These are phyloP conservation scores for Geotrichum klebahnii DNA, from an alignment of 1,139 yeast species.

Conservation along the genomic window DNA sequence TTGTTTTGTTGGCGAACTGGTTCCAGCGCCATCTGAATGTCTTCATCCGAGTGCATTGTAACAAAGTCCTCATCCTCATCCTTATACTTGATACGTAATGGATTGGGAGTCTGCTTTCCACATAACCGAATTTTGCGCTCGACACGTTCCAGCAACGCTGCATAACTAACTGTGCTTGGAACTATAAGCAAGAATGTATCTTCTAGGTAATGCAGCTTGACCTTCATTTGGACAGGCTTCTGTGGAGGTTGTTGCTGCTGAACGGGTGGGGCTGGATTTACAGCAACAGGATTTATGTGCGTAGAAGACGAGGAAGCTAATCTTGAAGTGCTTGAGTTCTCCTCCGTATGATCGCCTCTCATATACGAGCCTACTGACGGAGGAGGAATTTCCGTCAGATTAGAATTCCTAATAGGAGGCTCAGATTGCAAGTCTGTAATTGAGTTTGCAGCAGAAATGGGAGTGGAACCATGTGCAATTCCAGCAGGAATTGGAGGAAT, in stretches of 20 bases:
- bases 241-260: background rate
- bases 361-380: conserved; percentile 9
- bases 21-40: conserved; percentile 47
- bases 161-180: conserved; percentile 45
- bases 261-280: background rate
- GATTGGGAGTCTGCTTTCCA: conserved; percentile 40
- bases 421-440: background rate
- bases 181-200: conserved; percentile 48
- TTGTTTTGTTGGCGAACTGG: background rate
- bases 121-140: conserved; percentile 46
- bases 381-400: conserved; percentile 18
- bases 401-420: conserved; percentile 14
- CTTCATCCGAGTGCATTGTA: conserved; percentile 79
- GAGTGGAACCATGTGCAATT: background rate
- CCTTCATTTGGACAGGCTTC: conserved; percentile 38
- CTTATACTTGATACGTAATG: conserved; percentile 64
- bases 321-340: background rate
- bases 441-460: too few relatives aligned
- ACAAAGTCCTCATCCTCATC: conserved; percentile 97
- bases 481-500: conserved; percentile 12
- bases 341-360: background rate
- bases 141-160: conserved; percentile 46
- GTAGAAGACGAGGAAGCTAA: conserved; percentile 8
- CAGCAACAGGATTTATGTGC: too few relatives aligned
- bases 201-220: conserved; percentile 48